Evolutionary conservation across 768 basidiomycete genomes (phyloP), one percentile per base, ranked within the genome.

Genomic region (Auriscalpium microsporum): DNA sequence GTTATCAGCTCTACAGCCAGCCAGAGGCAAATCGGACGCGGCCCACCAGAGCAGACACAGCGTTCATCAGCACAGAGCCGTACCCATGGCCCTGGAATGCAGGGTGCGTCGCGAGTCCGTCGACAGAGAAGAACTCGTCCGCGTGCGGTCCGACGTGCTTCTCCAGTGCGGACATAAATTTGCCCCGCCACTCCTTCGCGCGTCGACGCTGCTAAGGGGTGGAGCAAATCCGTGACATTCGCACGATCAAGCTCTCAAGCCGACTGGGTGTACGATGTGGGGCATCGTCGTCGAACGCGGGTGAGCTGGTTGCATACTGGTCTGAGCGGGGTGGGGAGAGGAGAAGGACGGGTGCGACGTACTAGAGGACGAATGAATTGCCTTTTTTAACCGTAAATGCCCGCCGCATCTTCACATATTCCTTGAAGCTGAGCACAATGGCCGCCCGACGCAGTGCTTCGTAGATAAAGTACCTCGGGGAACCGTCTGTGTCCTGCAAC

Each of bases 81-180:
- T 54, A 58, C 14, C 56, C 56, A 6, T 17, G 28, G 10, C 56
- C 56, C 35, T 58, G 56, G 16, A 45, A 45, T 17, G 37, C 45
- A 4, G 53, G 52, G 8, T 52, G 37, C 2, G 56, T 58, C 2
- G 48, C 47, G 16, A 58, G 48, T 1, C 47, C 44, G 3, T 34
- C 28, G 9, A 58, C 34, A 23, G 53, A 52, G 35, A 58, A 47
- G 23, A 17, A 23, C n/a, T 47, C 21, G 46, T 42, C 40, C 8
- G 40, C 40, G 4, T 17, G 13, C 14, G 13, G 14, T 14, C 40
- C 40, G 8, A 42, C 8, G 40, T 14, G 14, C 17, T 13, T 14
- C 17, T 42, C 40, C 4, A 42, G 4, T 14, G 40, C 40, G 40
- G 17, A 2, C 17, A 3, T 4, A 42, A 14, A 17, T 17, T 42